A percentile compares a stretch with the other conserved stretches of the same genome.
Conservation (phyloP, 371 early-diverging fungal species). For the Mortierella sp. region DNA sequence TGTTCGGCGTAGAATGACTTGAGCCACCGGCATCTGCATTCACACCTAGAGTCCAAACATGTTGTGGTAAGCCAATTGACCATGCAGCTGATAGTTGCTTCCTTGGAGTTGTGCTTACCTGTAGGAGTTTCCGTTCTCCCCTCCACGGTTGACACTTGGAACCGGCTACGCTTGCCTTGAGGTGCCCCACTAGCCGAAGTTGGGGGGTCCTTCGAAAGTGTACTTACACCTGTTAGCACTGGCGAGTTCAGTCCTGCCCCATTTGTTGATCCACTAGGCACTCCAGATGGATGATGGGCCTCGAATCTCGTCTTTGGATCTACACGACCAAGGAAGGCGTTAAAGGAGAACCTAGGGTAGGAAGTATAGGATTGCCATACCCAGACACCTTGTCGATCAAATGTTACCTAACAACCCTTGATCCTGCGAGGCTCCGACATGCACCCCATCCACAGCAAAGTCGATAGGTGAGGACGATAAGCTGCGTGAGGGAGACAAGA, state of each 20-base stretch:
- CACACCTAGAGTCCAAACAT: too few relatives aligned
- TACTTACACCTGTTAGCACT: slow-evolving; percentile 7
- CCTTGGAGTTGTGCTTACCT: background rate
- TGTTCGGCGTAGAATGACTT: slow-evolving; percentile 33
- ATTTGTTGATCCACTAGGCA: background rate
- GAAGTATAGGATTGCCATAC: too few relatives aligned
- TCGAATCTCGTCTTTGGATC: slow-evolving; percentile 51
- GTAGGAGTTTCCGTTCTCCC: slow-evolving; percentile 9
- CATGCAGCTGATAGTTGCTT: too few relatives aligned
- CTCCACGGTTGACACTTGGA: slow-evolving; percentile 51
- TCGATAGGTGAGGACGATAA: slow-evolving; percentile 44
- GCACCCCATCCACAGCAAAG: slow-evolving; percentile 26
- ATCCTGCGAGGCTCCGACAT: slow-evolving; percentile 10
- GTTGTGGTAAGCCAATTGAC: background rate
- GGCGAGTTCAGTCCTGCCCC: slow-evolving; percentile 25
- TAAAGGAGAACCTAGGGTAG: too few relatives aligned
- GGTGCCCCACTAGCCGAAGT: slow-evolving; percentile 13
- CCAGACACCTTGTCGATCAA: too few relatives aligned
- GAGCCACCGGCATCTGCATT: slow-evolving; percentile 25
- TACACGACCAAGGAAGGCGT: slow-evolving; percentile 4
- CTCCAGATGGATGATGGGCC: slow-evolving; percentile 30
- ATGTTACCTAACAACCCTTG: background rate
- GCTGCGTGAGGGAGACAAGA: slow-evolving; percentile 35
- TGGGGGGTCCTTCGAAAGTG: too few relatives aligned
- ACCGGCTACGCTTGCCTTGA: slow-evolving; percentile 45